These are phyloP conservation scores for Neopestalotiopsis sp. DNA, from an alignment of 2,329 filamentous ascomycete species.

Conservation along the genomic window DNA sequence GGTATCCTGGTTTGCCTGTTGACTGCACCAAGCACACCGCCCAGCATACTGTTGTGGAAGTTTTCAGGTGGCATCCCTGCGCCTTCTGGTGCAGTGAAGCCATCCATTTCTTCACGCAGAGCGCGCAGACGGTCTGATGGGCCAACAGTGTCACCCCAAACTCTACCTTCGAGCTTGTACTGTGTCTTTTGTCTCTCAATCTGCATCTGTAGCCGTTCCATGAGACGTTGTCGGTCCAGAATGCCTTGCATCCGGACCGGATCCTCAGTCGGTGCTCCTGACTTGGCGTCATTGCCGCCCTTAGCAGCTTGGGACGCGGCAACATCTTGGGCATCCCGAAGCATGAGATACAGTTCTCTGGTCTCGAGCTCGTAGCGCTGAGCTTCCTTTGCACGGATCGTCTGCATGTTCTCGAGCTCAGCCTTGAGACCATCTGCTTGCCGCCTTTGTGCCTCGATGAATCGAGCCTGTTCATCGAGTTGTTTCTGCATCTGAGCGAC, in stretches of 20 bases:
- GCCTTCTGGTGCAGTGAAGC: constrained; percentile 54
- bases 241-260: constrained; percentile 87
- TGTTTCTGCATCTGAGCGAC: constrained; percentile 93
- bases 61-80: constrained; percentile 61
- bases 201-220: constrained; percentile 94
- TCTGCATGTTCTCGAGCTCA: constrained; percentile 86
- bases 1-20: constrained; percentile 63
- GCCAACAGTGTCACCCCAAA: constrained; percentile 81
- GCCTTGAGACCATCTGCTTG: constrained; percentile 89
- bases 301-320: constrained; percentile 82
- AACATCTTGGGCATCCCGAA: constrained; percentile 95
- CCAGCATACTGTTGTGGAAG: constrained; percentile 70
- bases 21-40: constrained; percentile 77
- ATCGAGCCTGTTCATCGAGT: constrained; percentile 87
- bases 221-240: constrained; percentile 87
- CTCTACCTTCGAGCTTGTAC: constrained; percentile 92
- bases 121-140: constrained; percentile 93
- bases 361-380: constrained; percentile 97
- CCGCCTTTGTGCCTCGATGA: constrained; percentile 87
- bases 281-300: constrained; percentile 55
- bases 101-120: constrained; percentile 93
- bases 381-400: constrained; percentile 85
- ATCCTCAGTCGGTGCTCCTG: constrained; percentile 62
- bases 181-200: constrained; percentile 97
- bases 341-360: constrained; percentile 96